phyloP scores from a whole-genome alignment of 371 early-diverging fungal genomes.

The Smittium culicis region DNA sequence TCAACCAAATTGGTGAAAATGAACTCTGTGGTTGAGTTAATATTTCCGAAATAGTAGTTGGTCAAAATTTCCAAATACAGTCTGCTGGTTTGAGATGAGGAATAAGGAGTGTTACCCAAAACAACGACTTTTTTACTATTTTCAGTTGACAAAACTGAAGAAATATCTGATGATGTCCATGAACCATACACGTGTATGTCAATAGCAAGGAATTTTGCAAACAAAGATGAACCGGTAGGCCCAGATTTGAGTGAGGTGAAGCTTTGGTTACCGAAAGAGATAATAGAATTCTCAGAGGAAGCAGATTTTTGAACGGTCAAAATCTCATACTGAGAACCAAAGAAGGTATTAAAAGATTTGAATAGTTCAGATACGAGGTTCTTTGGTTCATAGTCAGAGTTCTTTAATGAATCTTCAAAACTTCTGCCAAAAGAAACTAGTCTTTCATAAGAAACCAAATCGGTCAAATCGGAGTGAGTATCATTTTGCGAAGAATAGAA shows the following conservation, averaged over 20 bases:
- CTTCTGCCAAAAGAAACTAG: neutral
- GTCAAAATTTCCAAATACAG: conserved; percentile 18
- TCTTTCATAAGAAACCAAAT: neutral
- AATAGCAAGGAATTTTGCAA: neutral
- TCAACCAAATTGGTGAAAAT: conserved; percentile 12
- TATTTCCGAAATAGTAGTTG: conserved; percentile 16
- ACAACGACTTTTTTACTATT: neutral
- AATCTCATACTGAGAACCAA: neutral
- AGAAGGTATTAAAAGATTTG: neutral
- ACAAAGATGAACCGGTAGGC: too few relatives aligned
- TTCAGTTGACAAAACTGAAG: neutral
- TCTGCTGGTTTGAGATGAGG: conserved; percentile 11
- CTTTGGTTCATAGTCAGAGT: too few relatives aligned
- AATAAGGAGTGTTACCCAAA: conserved; percentile 17
- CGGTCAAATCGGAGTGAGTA: neutral
- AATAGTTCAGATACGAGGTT: neutral
- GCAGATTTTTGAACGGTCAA: neutral
- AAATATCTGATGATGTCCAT: neutral
- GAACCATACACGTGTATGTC: neutral
- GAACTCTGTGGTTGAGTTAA: conserved; percentile 7
- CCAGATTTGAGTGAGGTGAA: too few relatives aligned
- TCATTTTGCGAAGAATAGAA: conserved; percentile 7
- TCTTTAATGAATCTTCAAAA: neutral
- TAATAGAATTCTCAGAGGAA: neutral
- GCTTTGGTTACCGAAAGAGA: neutral